Base-by-base conservation (phyloP, 2,329 filamentous ascomycete genomes). In the Nothophaeocryptopus gaeumannii region DNA sequence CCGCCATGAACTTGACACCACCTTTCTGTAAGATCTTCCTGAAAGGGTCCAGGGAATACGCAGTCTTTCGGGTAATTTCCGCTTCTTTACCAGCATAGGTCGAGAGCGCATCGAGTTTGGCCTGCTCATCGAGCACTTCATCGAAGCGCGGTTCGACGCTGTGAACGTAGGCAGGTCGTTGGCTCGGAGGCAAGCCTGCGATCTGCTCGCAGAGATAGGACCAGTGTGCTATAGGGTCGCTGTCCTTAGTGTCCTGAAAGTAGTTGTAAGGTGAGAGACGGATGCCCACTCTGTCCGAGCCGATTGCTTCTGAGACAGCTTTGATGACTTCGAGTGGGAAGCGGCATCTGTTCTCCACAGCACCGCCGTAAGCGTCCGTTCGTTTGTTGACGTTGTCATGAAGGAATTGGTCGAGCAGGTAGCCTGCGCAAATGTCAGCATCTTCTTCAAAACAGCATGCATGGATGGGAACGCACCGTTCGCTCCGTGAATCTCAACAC, bases 401-500 rank as follows among this genome's bases (percentile, higher is more conserved):
- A n/a, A 86, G 67, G 63, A 88, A 89, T 58, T 83, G 76, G 49
- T 77, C 76, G 2, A 85, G 63, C 1, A 89, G 72, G 59, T 88
- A 88, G 14, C 59, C 54, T 58, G 58, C 5, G 55, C 62, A 57
- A 70, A 47, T 15, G 15, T 15, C 11, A 16, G 11, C 7, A n/a
- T n/a, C 14, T 39, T 26, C 13, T 33, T 31, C 16, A 39, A 9
- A 15, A 11, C 29, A 15, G 8, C 9, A 16, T 11, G 13, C n/a
- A 13, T 30, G n/a, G 8, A 14, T 7, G 7, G 20, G 4, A n/a
- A 13, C 16, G 14, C 9, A 8, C 39, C 47, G 13, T 50, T 50
- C 16, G 41, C 40, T 47, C 56, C 58, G 50, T 73, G 70, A 12
- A 74, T 65, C 39, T 74, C 83, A 13, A 86, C 75, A 2, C 79